Evolutionary conservation across 495 filamentous ascomycete genomes (phyloP).

Genomic region (Hypoxylon trugodes): DNA sequence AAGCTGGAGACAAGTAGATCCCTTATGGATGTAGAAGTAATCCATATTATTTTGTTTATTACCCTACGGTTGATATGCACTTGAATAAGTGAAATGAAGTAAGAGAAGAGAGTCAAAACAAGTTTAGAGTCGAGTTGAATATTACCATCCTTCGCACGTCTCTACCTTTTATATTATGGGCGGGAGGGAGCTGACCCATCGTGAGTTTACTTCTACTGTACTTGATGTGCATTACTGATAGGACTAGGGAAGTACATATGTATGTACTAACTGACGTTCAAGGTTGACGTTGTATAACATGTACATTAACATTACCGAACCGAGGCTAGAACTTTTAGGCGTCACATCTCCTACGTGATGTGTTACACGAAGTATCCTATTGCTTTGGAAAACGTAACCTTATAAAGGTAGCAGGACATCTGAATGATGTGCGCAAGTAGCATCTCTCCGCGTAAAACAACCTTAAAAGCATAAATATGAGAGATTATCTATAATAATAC

Average conservation of each 20-base stretch:
- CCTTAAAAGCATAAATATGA: not conserved
- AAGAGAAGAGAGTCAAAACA: too few species aligned
- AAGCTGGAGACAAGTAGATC: too few species aligned
- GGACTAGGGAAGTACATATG: not conserved
- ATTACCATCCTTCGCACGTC: too few species aligned
- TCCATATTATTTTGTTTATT: too few species aligned
- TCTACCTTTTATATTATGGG: not conserved
- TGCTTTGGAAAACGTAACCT: conserved; percentile 15
- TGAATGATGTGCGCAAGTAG: conserved; percentile 2
- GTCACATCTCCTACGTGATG: conserved; percentile 21
- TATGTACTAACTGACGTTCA: not conserved
- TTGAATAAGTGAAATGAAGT: too few species aligned
- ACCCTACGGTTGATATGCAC: too few species aligned
- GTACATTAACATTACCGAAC: conserved; percentile 13
- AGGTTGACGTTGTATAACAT: not conserved
- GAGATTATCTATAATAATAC: not conserved
- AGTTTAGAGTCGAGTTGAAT: too few species aligned
- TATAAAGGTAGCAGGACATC: not conserved
- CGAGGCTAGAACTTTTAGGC: conserved; percentile 29
- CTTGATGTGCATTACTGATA: too few species aligned
- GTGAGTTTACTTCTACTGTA: too few species aligned
- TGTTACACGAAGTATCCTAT: conserved; percentile 22
- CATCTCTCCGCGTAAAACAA: conserved; percentile 2
- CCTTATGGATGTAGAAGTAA: too few species aligned
- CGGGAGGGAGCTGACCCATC: too few species aligned